Conservation (phyloP, 352 stramenopile genomes). For the Phytophthora sansomeana region DNA sequence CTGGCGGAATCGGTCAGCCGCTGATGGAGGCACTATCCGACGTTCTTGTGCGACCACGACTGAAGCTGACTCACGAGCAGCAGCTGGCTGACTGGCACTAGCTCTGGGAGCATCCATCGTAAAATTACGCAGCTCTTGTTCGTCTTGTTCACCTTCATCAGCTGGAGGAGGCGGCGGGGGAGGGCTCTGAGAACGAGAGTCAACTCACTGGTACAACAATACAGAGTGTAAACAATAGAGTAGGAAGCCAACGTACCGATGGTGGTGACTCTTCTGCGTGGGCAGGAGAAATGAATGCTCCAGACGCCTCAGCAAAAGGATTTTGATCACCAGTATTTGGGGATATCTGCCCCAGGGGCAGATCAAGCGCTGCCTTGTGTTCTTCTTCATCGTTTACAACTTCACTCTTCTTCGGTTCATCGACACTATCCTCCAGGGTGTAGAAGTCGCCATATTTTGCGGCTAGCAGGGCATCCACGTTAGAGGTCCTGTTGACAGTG, state of each 20-base stretch:
- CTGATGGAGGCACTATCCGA: conserved; percentile 1
- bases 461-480: conserved; percentile 34
- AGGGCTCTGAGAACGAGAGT: conserved; percentile 42
- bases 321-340: not conserved
- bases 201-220: not conserved
- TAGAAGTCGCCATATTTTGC: conserved; percentile 49
- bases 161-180: conserved; percentile 59
- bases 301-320: not conserved
- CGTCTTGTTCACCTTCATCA: conserved; percentile 53
- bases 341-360: not conserved
- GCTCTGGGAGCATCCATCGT: conserved; percentile 18
- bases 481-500: conserved; percentile 7
- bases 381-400: not conserved
- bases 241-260: conserved; percentile 26
- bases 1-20: conserved; percentile 42
- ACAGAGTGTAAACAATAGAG: not conserved
- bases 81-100: not conserved
- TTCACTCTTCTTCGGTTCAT: conserved; percentile 5
- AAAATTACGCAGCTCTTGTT: conserved; percentile 42
- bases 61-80: not conserved
- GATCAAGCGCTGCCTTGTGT: conserved; percentile 6
- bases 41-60: not conserved
- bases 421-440: conserved; percentile 16
- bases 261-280: conserved; percentile 16
- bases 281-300: not conserved